Base-by-base conservation (phyloP, 2,329 filamentous ascomycete genomes). In the Aspergillus calidoustus region DNA sequence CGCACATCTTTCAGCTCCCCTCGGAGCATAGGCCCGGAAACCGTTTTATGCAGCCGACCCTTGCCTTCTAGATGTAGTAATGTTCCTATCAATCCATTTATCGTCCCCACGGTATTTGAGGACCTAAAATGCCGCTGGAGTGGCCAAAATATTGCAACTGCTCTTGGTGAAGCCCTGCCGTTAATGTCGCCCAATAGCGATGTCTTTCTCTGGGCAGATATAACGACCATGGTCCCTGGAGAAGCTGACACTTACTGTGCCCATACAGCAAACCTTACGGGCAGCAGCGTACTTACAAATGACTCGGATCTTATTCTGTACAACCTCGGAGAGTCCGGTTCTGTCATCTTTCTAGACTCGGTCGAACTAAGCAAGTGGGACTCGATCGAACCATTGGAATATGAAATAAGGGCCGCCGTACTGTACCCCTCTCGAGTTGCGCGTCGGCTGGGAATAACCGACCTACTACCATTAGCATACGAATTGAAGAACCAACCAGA, bases 211-310 rank as follows among this genome's bases (percentile, higher is more conserved):
- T 80, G 77, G 76, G 71, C 70, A 8, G 63, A 71, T 2, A 68
- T 78, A 6, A 83, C 81, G 0, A 77, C 81, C 25, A 82, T 95
- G 13, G 89, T 96, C 0, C 88, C 92, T 0, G 93, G 91, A 0
- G 94, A 98, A 77, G 94, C 94, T 1, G 94, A 98, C 72, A 77
- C 83, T 25, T 95, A 87, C 77, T 97, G 93, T 73, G 92, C 92
- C 3, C 77, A 83, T 15, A 82, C 87, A 57, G 83, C 91, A 7
- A 81, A 81, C n/a, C 64, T 79, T 2, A 72, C 81, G 31, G 86
- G 86, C 0, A 79, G 81, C 1, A 83, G 92, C 15, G 80, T 88
- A 30, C 77, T 97, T 7, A 96, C 92, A 0, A 89, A 87, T n/a
- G 94, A 98, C 70, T 96, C 93, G 0, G 94, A 98, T 71, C 82